Percentiles rank a stretch among this genome's conserved stretches.
phyloP scores from a whole-genome alignment of 805 yeast species.

The Hanseniaspora vineae region DNA sequence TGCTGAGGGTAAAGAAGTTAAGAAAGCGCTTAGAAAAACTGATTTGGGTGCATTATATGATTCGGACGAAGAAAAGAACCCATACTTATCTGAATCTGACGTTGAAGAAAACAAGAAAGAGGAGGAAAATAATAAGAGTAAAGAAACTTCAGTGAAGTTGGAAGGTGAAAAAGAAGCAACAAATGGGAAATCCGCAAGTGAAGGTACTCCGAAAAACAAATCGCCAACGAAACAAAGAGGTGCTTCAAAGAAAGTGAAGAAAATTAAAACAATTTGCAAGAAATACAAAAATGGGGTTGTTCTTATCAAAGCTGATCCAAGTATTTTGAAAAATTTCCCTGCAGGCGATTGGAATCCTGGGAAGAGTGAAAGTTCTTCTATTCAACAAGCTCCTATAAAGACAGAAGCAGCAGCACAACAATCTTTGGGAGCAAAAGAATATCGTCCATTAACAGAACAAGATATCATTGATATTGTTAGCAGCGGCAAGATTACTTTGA shows the following conservation, averaged over 20 bases:
- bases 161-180: constrained; percentile 8
- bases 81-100: constrained; percentile 65
- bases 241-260: constrained; percentile 11
- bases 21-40: constrained; percentile 70
- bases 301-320: constrained; percentile 50
- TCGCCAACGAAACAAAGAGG: constrained; percentile 16
- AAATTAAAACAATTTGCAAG: constrained; percentile 30
- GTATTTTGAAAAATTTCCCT: constrained; percentile 54
- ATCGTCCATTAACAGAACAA: constrained; percentile 42
- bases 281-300: constrained; percentile 41
- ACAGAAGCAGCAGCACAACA: neutral
- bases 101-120: constrained; percentile 40
- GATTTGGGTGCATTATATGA: constrained; percentile 67
- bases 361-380: constrained; percentile 12
- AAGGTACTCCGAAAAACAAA: constrained; percentile 5
- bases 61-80: constrained; percentile 77
- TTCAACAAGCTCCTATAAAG: neutral
- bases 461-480: constrained; percentile 58
- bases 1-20: constrained; percentile 78
- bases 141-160: constrained; percentile 17
- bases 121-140: constrained; percentile 30
- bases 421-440: neutral
- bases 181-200: constrained; percentile 11
- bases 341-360: constrained; percentile 76
- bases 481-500: constrained; percentile 34